phyloP scores from a whole-genome alignment of 306 rosid genomes.

The Lathyrus aphaca region DNA sequence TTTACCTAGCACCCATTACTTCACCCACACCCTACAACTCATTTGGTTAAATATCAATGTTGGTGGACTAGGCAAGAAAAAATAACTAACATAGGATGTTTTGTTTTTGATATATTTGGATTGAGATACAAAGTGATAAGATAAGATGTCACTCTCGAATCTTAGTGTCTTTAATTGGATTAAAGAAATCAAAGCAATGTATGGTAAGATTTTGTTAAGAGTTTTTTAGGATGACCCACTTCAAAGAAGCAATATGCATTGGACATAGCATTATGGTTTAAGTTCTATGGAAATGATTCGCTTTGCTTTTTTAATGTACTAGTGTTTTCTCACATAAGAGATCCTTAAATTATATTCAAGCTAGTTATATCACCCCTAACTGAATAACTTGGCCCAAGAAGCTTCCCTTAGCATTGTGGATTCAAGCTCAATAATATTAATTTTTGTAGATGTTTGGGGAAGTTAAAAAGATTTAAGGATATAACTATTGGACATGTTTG shows the following conservation, averaged over 20 bases:
- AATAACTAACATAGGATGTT: neutral
- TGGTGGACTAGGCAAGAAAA: neutral
- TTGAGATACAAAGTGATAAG: constrained; percentile 5
- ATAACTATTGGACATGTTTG: too few relatives aligned
- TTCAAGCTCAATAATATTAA: too few relatives aligned
- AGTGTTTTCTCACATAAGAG: too few relatives aligned
- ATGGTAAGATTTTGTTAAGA: constrained; percentile 11
- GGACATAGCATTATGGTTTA: constrained; percentile 13
- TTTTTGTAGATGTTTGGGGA: too few relatives aligned
- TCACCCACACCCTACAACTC: constrained; percentile 41
- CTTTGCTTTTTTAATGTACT: too few relatives aligned
- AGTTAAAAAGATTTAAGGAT: too few relatives aligned
- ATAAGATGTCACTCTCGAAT: constrained; percentile 37
- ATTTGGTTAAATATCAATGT: constrained; percentile 23
- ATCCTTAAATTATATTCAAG: too few relatives aligned
- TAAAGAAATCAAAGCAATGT: constrained; percentile 31
- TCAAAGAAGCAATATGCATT: constrained; percentile 35
- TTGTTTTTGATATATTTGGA: neutral
- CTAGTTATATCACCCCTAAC: too few relatives aligned
- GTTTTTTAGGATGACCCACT: constrained; percentile 32
- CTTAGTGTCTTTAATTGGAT: neutral
- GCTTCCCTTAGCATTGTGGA: too few relatives aligned
- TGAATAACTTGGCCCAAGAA: too few relatives aligned
- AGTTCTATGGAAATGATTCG: neutral
- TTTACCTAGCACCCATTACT: constrained; percentile 37